Percentiles rank a stretch among this genome's conserved stretches.
phyloP scores from a whole-genome alignment of 2,329 filamentous ascomycete genomes.

The Fusarium kyushuense region DNA sequence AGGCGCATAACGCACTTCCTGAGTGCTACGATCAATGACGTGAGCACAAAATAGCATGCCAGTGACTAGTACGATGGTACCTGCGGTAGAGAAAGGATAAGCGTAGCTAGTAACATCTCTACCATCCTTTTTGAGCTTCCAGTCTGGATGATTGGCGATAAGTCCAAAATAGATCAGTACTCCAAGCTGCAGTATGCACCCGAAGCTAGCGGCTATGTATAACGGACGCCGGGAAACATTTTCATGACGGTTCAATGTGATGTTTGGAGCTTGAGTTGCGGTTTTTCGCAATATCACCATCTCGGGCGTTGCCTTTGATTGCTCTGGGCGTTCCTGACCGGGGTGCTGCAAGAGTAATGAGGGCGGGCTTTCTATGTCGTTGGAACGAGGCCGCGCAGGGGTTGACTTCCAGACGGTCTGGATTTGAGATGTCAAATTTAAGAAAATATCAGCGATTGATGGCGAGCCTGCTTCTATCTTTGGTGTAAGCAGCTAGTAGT shows the following conservation, averaged over 20 bases:
- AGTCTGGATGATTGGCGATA: accelerated
- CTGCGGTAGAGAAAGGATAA: background rate
- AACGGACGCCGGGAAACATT: background rate
- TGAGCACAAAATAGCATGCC: background rate
- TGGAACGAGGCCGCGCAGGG: no score
- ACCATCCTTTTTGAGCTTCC: background rate
- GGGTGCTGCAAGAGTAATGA: no score
- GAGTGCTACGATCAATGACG: accelerated
- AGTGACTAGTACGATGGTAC: background rate
- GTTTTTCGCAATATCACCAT: no score
- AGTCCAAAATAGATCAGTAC: background rate
- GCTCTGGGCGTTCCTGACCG: no score
- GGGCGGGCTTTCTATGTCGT: no score
- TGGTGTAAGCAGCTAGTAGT: no score
- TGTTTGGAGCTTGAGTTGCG: background rate
- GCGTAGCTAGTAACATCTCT: accelerated
- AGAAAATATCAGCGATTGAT: no score
- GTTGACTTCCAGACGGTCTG: no score
- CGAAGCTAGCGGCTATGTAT: background rate
- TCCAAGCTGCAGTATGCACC: background rate
- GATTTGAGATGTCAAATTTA: no score
- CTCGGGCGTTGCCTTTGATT: no score
- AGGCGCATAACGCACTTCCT: accelerated
- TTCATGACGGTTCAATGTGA: background rate
- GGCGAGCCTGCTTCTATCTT: no score